These are phyloP conservation scores for Xylaria polymorpha DNA, from an alignment of 2,329 filamentous ascomycete genomes.

Conservation along the genomic window DNA sequence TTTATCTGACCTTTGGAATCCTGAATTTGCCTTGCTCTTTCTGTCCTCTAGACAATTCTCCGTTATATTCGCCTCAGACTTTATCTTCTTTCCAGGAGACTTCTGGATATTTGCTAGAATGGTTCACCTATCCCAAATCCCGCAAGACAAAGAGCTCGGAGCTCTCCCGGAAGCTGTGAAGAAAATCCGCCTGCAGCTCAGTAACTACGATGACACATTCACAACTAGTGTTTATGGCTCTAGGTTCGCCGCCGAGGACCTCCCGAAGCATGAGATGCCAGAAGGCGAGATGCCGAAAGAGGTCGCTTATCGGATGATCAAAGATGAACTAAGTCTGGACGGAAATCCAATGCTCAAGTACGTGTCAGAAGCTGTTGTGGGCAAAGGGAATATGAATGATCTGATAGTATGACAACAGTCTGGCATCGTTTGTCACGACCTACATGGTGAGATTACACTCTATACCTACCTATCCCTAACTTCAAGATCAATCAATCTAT, in stretches of 20 bases:
- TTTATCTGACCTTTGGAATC: conserved; percentile 12
- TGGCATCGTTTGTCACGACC: conserved; percentile 94
- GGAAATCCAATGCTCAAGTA: conserved; percentile 90
- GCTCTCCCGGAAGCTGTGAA: conserved; percentile 53
- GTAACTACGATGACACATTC: conserved; percentile 67
- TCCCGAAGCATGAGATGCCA: conserved; percentile 88
- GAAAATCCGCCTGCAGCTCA: conserved; percentile 61
- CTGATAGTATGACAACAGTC: conserved; percentile 58
- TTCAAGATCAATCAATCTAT: conserved; percentile 10
- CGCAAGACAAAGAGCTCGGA: conserved; percentile 46
- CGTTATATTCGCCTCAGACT: background rate
- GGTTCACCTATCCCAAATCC: conserved; percentile 64
- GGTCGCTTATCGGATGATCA: conserved; percentile 96
- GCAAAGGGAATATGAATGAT: conserved; percentile 9
- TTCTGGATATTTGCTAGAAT: conserved; percentile 52
- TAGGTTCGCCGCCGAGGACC: conserved; percentile 80
- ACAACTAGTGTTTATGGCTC: conserved; percentile 90
- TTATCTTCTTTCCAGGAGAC: background rate
- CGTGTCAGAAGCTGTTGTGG: conserved; percentile 42
- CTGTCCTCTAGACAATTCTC: background rate
- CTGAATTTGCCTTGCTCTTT: conserved; percentile 8
- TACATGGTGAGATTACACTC: conserved; percentile 77
- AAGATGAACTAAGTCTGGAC: conserved; percentile 91
- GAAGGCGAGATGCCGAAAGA: conserved; percentile 90
- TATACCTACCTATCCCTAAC: background rate